These are phyloP conservation scores for Circinella umbellata DNA, from an alignment of 371 early-diverging fungal genomes.

Conservation along the genomic window DNA sequence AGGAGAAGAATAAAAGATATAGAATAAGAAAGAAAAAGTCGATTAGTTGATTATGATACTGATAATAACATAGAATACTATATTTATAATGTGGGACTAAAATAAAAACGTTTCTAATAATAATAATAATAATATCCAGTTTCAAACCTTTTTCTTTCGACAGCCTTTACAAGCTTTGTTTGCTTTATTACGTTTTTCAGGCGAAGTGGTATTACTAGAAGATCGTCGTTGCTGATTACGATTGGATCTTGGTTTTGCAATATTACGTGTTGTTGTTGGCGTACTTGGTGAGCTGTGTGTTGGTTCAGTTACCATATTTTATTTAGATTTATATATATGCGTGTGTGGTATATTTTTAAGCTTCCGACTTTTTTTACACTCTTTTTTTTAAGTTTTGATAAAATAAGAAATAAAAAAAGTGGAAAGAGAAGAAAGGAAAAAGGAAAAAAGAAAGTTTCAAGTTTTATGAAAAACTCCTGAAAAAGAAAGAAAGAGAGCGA, in stretches of 20 bases:
- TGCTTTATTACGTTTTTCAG: slow-evolving; percentile 43
- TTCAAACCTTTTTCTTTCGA: slow-evolving; percentile 49
- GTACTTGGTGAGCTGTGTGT: not conserved
- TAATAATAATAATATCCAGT: too few relatives aligned
- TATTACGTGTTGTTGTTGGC: not conserved
- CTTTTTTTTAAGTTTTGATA: too few relatives aligned
- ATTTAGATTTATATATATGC: too few relatives aligned
- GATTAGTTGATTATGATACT: too few relatives aligned
- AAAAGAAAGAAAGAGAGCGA: not conserved
- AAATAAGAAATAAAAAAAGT: not conserved
- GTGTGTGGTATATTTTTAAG: too few relatives aligned
- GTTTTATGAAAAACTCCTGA: not conserved
- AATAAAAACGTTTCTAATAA: slow-evolving; percentile 27
- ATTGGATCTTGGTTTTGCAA: not conserved
- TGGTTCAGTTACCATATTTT: slow-evolving; percentile 4
- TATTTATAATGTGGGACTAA: slow-evolving; percentile 20
- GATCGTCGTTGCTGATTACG: slow-evolving; percentile 7
- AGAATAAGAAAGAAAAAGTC: slow-evolving; percentile 7
- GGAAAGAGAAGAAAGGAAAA: not conserved
- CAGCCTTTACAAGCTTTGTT: slow-evolving; percentile 55
- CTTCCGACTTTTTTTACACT: too few relatives aligned
- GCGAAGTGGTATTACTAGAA: not conserved
- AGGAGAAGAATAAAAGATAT: not conserved
- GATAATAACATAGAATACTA: too few relatives aligned
- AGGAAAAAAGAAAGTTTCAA: not conserved